A percentile compares a stretch with the other conserved stretches of the same genome.
Evolutionary conservation across 2,329 filamentous ascomycete species (phyloP).

Genomic region (Colletotrichum lini): DNA sequence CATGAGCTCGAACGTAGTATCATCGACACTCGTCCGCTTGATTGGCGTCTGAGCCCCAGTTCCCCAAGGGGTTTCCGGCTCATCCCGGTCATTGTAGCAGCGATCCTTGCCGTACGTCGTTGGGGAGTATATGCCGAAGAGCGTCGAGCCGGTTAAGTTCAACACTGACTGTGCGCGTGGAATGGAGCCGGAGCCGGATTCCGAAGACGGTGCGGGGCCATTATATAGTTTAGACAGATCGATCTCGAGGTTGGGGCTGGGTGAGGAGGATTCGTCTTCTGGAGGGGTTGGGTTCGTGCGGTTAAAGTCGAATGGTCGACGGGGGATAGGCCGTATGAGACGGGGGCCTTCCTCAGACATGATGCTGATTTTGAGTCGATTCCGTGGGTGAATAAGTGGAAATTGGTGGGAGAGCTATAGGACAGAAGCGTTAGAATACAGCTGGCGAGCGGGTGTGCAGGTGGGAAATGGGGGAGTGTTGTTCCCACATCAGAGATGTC

Average conservation of each 20-base stretch:
- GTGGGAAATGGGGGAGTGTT: not conserved
- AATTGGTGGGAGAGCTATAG: not conserved
- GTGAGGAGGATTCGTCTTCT: slow-evolving; percentile 52
- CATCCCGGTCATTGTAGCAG: slow-evolving; percentile 61
- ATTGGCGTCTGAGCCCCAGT: slow-evolving; percentile 81
- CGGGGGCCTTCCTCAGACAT: slow-evolving; percentile 65
- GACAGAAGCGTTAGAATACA: slow-evolving; percentile 5
- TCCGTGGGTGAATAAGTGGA: slow-evolving; percentile 6
- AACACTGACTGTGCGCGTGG: slow-evolving; percentile 83
- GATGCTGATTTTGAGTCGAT: slow-evolving; percentile 11
- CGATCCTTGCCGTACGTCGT: slow-evolving; percentile 68
- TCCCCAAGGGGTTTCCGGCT: slow-evolving; percentile 81
- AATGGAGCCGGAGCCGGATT: slow-evolving; percentile 56
- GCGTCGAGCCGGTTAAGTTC: slow-evolving; percentile 90
- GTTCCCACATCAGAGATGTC: slow-evolving; percentile 9
- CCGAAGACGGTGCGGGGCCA: slow-evolving; percentile 48
- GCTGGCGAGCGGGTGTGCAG: slow-evolving; percentile 14
- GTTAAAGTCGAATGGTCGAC: slow-evolving; percentile 77
- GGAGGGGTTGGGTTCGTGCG: slow-evolving; percentile 63
- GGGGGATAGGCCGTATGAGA: slow-evolving; percentile 78
- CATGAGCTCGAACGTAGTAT: slow-evolving; percentile 61
- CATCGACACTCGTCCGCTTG: slow-evolving; percentile 59
- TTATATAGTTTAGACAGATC: slow-evolving; percentile 37
- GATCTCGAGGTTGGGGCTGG: slow-evolving; percentile 63
- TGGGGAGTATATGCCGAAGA: slow-evolving; percentile 91